These are phyloP conservation scores for Daldinia eschscholtzii DNA, from an alignment of 2,329 filamentous ascomycete genomes.

Conservation along the genomic window DNA sequence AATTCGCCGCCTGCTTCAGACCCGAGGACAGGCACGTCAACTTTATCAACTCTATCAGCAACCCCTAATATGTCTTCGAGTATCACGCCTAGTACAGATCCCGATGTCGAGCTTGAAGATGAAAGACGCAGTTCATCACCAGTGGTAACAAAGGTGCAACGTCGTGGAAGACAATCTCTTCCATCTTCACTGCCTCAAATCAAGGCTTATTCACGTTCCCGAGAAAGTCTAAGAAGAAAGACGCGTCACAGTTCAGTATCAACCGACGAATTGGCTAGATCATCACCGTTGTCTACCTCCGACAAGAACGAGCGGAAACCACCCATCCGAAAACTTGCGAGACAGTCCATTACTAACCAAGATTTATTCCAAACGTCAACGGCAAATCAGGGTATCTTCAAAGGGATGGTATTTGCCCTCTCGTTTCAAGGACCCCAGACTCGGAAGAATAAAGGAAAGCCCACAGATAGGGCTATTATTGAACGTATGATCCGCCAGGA, in stretches of 20 bases:
- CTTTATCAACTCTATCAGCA: constrained; percentile 47
- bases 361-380: constrained; percentile 31
- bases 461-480: constrained; percentile 58
- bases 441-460: constrained; percentile 67
- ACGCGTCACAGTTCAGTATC: constrained; percentile 57
- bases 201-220: constrained; percentile 45
- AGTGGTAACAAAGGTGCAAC: constrained; percentile 49
- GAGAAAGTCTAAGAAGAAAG: constrained; percentile 48
- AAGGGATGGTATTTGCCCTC: constrained; percentile 88
- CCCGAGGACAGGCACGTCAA: constrained; percentile 46
- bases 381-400: constrained; percentile 66
- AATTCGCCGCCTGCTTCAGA: constrained; percentile 36
- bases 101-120: constrained; percentile 24
- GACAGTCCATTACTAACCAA: constrained; percentile 43
- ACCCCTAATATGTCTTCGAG: constrained; percentile 49
- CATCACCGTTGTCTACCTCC: constrained; percentile 57
- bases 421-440: constrained; percentile 71
- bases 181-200: constrained; percentile 41
- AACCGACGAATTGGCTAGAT: constrained; percentile 62
- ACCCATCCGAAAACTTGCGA: constrained; percentile 38
- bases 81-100: constrained; percentile 47
- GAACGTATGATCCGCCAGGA: constrained; percentile 74
- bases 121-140: constrained; percentile 51
- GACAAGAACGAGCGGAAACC: constrained; percentile 41
- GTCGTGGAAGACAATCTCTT: constrained; percentile 47